Percentiles rank a stretch among this genome's conserved stretches.
phyloP scores from a whole-genome alignment of 2,329 filamentous ascomycete genomes.

The Aschersonia sp. region DNA sequence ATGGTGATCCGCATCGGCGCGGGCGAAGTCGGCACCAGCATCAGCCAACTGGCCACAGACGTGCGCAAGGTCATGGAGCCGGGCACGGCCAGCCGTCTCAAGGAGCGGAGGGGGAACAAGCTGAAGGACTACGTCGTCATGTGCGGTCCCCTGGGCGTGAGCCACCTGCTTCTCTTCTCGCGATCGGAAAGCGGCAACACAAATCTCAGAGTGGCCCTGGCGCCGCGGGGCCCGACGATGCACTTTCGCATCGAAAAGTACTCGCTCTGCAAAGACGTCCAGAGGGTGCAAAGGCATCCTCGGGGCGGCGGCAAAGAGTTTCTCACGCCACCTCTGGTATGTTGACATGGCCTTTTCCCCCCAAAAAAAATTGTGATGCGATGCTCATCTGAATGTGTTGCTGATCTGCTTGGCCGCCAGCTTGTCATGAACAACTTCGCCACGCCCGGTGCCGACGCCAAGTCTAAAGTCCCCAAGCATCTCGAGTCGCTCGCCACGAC shows the following conservation, averaged over 20 bases:
- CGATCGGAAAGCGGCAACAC: constrained; percentile 81
- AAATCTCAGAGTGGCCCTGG: constrained; percentile 75
- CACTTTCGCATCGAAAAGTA: constrained; percentile 94
- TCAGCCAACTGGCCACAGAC: constrained; percentile 84
- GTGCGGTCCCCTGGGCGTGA: constrained; percentile 86
- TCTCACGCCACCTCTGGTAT: constrained; percentile 64
- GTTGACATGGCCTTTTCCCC: constrained; percentile 6
- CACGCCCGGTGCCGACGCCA: constrained; percentile 43
- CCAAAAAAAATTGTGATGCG: neutral
- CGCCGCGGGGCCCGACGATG: constrained; percentile 80
- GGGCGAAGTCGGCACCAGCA: constrained; percentile 78
- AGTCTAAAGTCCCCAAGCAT: constrained; percentile 71
- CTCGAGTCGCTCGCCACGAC: constrained; percentile 87
- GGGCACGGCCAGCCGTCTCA: constrained; percentile 75
- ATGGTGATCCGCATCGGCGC: constrained; percentile 98
- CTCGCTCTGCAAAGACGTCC: constrained; percentile 81
- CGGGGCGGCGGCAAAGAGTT: constrained; percentile 75
- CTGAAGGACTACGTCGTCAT: constrained; percentile 88
- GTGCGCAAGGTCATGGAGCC: constrained; percentile 92
- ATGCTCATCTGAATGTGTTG: neutral
- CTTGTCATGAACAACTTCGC: constrained; percentile 98
- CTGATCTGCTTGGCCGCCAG: constrained; percentile 22
- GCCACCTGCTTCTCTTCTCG: constrained; percentile 86
- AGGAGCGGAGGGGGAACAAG: constrained; percentile 78
- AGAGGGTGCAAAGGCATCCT: constrained; percentile 69